Evolutionary conservation across 768 basidiomycete species (phyloP).

Genomic region (Macrolepiota albuminosa): DNA sequence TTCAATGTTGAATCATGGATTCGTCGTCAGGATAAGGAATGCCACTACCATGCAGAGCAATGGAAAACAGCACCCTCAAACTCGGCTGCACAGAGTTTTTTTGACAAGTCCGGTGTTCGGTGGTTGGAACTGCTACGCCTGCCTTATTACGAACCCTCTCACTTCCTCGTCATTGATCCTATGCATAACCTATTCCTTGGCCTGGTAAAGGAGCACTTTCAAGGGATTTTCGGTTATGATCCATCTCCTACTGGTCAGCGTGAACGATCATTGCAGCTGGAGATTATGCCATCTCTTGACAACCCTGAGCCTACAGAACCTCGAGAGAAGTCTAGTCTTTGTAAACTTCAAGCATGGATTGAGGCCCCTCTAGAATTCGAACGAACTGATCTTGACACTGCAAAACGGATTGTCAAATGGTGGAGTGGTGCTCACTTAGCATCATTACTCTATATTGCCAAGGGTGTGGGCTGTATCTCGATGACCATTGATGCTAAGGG

Average conservation of each 20-base stretch:
- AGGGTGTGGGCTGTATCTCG: neutral
- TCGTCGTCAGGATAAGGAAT: too few relatives aligned
- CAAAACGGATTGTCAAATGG: neutral
- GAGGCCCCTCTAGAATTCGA: neutral
- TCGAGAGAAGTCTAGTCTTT: neutral
- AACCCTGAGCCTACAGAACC: neutral
- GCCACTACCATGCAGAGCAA: too few relatives aligned
- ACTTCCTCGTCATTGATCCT: conserved; percentile 21
- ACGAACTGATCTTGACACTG: neutral
- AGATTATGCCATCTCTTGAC: too few relatives aligned
- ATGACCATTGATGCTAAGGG: neutral
- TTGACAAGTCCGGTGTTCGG: conserved; percentile 19
- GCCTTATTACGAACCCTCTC: conserved; percentile 25
- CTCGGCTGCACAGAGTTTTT: conserved; percentile 4
- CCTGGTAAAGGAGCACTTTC: too few relatives aligned
- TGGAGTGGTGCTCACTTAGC: neutral
- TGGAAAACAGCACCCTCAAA: conserved; percentile 4
- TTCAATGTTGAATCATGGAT: conserved; percentile 14
- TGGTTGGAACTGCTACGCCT: conserved; percentile 26
- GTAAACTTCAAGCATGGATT: neutral
- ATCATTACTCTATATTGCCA: neutral
- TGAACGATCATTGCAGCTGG: too few relatives aligned
- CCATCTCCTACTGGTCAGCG: too few relatives aligned
- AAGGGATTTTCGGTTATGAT: too few relatives aligned
- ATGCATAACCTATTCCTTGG: conserved; percentile 21